Evolutionary conservation across 345 rosid species (phyloP).

Genomic region (Sonneratia alba): DNA sequence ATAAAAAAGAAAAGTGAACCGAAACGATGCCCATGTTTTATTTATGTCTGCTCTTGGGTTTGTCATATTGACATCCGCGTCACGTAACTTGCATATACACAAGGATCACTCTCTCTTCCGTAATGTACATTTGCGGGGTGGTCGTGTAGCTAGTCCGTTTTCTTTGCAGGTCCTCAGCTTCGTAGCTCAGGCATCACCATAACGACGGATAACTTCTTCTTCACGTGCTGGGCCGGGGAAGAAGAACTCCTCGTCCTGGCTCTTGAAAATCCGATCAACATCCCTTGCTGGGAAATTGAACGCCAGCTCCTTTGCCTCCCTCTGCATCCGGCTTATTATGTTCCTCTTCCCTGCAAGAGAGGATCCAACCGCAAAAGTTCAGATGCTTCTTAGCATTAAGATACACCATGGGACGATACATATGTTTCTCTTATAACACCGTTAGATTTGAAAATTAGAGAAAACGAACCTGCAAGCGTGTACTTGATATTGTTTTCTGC

Average conservation of each 20-base stretch:
- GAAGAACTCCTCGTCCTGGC: conserved; percentile 36
- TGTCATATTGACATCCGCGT: neutral
- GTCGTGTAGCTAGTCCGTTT: neutral
- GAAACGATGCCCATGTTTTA: neutral
- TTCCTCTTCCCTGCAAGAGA: conserved; percentile 17
- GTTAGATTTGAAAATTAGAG: neutral
- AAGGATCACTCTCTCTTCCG: neutral
- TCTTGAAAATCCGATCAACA: conserved; percentile 28
- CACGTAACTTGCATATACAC: neutral
- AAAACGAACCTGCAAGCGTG: conserved; percentile 23
- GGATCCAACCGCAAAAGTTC: neutral
- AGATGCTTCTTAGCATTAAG: no score
- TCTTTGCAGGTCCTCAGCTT: neutral
- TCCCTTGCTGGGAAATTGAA: conserved; percentile 21
- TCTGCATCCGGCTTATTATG: conserved; percentile 23
- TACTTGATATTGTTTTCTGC: conserved; percentile 24
- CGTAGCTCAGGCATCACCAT: neutral
- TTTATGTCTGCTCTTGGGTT: neutral
- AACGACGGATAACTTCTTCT: neutral
- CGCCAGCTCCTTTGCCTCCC: conserved; percentile 32
- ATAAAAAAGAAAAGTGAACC: no score
- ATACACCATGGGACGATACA: no score
- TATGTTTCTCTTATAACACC: no score
- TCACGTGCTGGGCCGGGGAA: conserved; percentile 27
- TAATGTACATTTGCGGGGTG: neutral